phyloP scores from a whole-genome alignment of 2,329 filamentous ascomycete genomes.

The Pyrenophora seminiperda region DNA sequence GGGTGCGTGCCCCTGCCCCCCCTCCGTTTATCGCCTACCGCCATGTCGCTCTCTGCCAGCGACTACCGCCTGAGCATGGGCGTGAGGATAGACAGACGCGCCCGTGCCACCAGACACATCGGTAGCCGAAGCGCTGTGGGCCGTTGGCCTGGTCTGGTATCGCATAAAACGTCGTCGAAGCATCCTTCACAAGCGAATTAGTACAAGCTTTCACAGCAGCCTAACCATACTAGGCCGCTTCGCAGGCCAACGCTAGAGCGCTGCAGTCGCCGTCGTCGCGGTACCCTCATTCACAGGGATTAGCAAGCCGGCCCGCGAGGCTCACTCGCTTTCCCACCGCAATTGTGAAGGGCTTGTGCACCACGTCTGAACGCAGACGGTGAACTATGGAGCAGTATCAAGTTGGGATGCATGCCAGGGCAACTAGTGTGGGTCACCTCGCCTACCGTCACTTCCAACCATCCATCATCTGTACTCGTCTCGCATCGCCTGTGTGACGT shows the following conservation, averaged over 20 bases:
- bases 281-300: conserved; percentile 37
- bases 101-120: conserved; percentile 22
- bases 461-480: conserved; percentile 25
- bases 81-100: conserved; percentile 11
- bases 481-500: conserved; percentile 22
- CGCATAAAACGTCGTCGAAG: conserved; percentile 21
- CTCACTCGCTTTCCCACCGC: conserved; percentile 43
- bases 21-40: background rate
- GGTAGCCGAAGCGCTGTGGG: conserved; percentile 19
- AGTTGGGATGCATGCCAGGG: conserved; percentile 32
- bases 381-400: conserved; percentile 30
- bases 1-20: too few species aligned
- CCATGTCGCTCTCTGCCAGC: background rate
- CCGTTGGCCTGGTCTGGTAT: conserved; percentile 15
- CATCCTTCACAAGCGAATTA: conserved; percentile 18
- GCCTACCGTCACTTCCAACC: conserved; percentile 27
- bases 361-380: conserved; percentile 34
- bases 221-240: conserved; percentile 32
- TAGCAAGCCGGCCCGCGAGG: conserved; percentile 37
- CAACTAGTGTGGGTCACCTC: conserved; percentile 33
- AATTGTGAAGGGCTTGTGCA: conserved; percentile 46
- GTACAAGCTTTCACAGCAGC: conserved; percentile 30
- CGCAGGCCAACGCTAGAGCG: conserved; percentile 32
- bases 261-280: conserved; percentile 39
- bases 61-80: background rate